phyloP scores from a whole-genome alignment of 2,329 filamentous ascomycete species.

The Ploettnerulaceae sp. region DNA sequence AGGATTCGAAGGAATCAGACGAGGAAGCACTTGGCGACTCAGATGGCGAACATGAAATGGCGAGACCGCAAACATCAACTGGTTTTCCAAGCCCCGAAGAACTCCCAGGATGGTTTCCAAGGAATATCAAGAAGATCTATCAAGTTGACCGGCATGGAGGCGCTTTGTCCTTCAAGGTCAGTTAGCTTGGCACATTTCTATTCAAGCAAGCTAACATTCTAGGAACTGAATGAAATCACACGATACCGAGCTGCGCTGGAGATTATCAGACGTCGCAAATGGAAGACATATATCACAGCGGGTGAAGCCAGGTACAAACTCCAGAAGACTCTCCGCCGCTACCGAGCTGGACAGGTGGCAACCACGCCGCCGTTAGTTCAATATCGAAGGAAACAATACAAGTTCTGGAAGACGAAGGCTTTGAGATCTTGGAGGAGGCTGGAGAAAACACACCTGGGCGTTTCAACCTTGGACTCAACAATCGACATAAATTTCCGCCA shows the following conservation, averaged over 20 bases:
- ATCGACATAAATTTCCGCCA: conserved; percentile 18
- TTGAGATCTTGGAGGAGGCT: conserved; percentile 14
- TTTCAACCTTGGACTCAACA: conserved; percentile 14
- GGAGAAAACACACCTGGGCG: conserved; percentile 16
- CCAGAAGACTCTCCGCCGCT: conserved; percentile 9
- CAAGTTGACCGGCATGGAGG: conserved; percentile 15
- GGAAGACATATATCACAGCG: conserved; percentile 14
- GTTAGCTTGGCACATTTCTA: neutral
- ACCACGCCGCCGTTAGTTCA: conserved; percentile 10
- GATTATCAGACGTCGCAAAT: conserved; percentile 14
- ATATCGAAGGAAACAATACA: conserved; percentile 11
- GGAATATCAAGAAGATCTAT: conserved; percentile 18
- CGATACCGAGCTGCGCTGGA: conserved; percentile 12
- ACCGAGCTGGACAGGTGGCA: conserved; percentile 5
- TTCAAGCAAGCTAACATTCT: neutral
- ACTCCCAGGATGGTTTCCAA: conserved; percentile 15
- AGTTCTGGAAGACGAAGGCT: conserved; percentile 13
- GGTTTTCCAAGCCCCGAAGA: conserved; percentile 12
- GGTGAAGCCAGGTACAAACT: conserved; percentile 14
- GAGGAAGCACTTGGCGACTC: conserved; percentile 1
- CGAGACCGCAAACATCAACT: neutral
- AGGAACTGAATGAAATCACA: conserved; percentile 19
- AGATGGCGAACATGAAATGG: neutral
- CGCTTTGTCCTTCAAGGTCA: conserved; percentile 14
- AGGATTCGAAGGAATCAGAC: neutral